A percentile compares a stretch with the other conserved stretches of the same genome.
phyloP scores from a whole-genome alignment of 371 early-diverging fungal genomes.

The Mucor circinelloides region DNA sequence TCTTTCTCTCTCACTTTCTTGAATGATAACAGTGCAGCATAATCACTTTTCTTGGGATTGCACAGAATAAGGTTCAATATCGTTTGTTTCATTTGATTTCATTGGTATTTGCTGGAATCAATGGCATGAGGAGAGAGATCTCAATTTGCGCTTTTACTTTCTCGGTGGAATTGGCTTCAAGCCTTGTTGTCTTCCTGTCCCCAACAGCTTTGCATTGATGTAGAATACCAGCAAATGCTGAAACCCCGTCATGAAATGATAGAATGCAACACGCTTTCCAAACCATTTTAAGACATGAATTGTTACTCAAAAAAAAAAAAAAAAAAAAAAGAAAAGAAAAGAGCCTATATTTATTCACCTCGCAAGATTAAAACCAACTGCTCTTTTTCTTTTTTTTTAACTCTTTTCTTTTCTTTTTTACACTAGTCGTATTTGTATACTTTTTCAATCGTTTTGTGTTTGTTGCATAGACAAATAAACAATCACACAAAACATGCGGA shows the following conservation, averaged over 20 bases:
- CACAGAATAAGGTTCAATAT: too few relatives aligned
- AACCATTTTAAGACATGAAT: neutral
- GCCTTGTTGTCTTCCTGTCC: too few relatives aligned
- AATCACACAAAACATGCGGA: neutral
- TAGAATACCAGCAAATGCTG: neutral
- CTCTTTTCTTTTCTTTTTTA: neutral
- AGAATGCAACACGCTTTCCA: neutral
- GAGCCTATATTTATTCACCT: slow-evolving; percentile 8
- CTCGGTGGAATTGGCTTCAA: neutral
- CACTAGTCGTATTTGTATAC: neutral
- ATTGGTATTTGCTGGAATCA: too few relatives aligned
- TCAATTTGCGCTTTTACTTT: neutral
- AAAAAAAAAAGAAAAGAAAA: neutral
- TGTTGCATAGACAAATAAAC: neutral
- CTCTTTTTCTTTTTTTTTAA: neutral
- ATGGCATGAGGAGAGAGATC: neutral
- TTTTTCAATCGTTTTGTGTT: neutral
- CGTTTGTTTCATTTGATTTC: too few relatives aligned
- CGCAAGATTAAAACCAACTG: neutral
- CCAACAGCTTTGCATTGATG: neutral
- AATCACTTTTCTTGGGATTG: too few relatives aligned
- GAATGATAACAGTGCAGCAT: too few relatives aligned
- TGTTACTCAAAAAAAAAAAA: slow-evolving; percentile 1
- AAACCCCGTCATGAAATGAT: neutral
- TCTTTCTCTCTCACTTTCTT: too few relatives aligned